Evolutionary conservation across 1,284 basidiomycete genomes (phyloP), one percentile per base, ranked within the genome.

Genomic region (Caloboletus inedulis): DNA sequence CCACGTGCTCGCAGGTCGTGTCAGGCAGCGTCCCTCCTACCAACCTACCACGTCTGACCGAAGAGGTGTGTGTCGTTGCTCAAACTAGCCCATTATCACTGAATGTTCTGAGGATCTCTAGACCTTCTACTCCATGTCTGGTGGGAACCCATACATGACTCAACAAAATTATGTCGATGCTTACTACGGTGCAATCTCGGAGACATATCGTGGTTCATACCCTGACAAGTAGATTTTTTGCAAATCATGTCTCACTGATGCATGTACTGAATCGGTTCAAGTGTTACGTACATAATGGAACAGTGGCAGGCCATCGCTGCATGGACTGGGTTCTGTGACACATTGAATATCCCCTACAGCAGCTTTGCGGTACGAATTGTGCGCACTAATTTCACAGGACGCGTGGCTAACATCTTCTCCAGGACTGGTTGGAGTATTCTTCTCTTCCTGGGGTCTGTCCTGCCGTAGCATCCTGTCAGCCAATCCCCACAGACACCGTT

Each of bases 381-480:
- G 13, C 14, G 23, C 7, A 1, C 6, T 9, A 8, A 43, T 19
- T 4, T 49, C 13, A n/a, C 13, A 19, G 19, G 4, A 10, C 1
- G 4, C 12, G 0, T 49, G 3, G 5, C 41, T 52, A 3, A 49
- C 25, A 44, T 25, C 1, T 33, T 35, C n/a, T 40, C 7, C 18
- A 61, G 62, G 62, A 62, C 29, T 64, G 60, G 60, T 30, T 62
- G 18, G 52, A 62, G 19, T 62, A 64, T 49, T 62, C 62, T 3
- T 48, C 58, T n/a, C 25, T 47, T 21, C 47, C 62, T 14, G 62
- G 62, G 8, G 47, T 55, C n/a, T 62, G 60, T 14, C 45, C 45
- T 7, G 55, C 57, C 3, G 30, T 42, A 2, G 13, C 43, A 7
- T 47, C 58, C 29, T 49, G 58, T 48, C 13, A 49, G 31, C 9